These are phyloP conservation scores for Zygotorulaspora mrakii DNA, from an alignment of 1,139 yeast genomes.

Conservation along the genomic window DNA sequence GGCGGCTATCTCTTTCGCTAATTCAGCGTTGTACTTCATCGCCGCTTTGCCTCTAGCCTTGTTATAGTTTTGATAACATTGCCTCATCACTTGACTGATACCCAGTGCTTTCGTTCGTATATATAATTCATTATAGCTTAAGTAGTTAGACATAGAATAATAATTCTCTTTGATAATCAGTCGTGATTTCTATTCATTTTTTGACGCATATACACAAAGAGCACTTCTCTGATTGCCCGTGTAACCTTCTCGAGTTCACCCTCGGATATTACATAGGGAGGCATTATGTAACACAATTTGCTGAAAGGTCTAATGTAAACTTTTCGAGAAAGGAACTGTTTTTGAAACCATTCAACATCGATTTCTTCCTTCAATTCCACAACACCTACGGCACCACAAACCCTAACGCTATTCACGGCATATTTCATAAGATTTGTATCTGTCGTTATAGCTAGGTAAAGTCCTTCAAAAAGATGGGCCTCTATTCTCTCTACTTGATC, in stretches of 20 bases:
- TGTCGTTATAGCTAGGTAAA: constrained; percentile 17
- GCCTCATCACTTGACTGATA: too few species aligned
- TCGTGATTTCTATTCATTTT: too few species aligned
- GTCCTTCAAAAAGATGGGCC: constrained; percentile 24
- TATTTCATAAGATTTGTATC: constrained; percentile 13
- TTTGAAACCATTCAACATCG: constrained; percentile 28
- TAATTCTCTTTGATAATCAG: too few species aligned
- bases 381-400: constrained; percentile 36
- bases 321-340: constrained; percentile 22
- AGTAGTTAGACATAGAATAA: too few species aligned
- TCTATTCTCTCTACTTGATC: constrained; percentile 27
- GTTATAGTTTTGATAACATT: too few species aligned
- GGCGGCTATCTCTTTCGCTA: background rate
- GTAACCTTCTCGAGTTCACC: constrained; percentile 18
- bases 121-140: background rate
- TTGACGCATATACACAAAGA: too few species aligned
- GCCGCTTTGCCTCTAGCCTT: constrained; percentile 3
- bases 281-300: constrained; percentile 32
- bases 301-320: constrained; percentile 35
- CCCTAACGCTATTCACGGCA: constrained; percentile 29
- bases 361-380: constrained; percentile 29
- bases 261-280: constrained; percentile 30
- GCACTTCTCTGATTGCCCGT: constrained; percentile 7
- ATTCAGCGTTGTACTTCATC: constrained; percentile 1
- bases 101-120: background rate